A percentile compares a stretch with the other conserved stretches of the same genome.
Evolutionary conservation across 768 basidiomycete species (phyloP).

Genomic region (Psilocybe tampanensis): DNA sequence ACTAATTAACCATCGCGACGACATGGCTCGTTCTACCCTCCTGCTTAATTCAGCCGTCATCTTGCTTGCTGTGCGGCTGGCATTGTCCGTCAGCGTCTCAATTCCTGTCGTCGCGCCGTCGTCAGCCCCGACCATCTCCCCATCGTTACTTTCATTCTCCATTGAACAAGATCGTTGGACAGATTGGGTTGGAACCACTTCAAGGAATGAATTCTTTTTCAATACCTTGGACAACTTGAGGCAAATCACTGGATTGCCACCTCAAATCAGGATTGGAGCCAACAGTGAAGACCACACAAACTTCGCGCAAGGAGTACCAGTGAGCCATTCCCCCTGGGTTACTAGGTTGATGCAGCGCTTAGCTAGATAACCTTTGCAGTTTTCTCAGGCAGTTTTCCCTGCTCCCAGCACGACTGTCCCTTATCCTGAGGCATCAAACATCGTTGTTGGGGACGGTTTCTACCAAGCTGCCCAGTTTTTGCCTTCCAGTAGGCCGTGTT

Average conservation of each 20-base stretch:
- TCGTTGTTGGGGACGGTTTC: conserved; percentile 59
- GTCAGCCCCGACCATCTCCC: conserved; percentile 15
- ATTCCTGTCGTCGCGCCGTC: conserved; percentile 7
- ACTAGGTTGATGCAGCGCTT: not conserved
- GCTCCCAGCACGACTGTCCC: conserved; percentile 49
- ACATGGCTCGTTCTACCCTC: not conserved
- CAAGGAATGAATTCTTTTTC: conserved; percentile 61
- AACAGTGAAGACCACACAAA: conserved; percentile 61
- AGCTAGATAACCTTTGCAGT: conserved; percentile 28
- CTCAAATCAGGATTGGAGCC: conserved; percentile 63
- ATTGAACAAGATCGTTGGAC: conserved; percentile 73
- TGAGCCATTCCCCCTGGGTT: conserved; percentile 19
- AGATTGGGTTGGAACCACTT: conserved; percentile 61
- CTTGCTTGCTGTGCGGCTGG: not conserved
- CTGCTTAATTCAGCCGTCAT: not conserved
- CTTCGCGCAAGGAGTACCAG: conserved; percentile 51
- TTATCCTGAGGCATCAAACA: conserved; percentile 67
- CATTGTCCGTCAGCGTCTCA: conserved; percentile 2
- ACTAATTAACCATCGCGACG: not conserved
- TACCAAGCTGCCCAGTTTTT: conserved; percentile 56
- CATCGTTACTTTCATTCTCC: conserved; percentile 61
- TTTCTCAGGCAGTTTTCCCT: conserved; percentile 52
- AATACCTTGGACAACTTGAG: conserved; percentile 62
- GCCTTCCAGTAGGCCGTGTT: conserved; percentile 41
- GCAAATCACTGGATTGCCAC: conserved; percentile 50